Percentiles rank a stretch among this genome's conserved stretches.
phyloP scores from a whole-genome alignment of 441 rosid species.

The Corymbia citriodora region DNA sequence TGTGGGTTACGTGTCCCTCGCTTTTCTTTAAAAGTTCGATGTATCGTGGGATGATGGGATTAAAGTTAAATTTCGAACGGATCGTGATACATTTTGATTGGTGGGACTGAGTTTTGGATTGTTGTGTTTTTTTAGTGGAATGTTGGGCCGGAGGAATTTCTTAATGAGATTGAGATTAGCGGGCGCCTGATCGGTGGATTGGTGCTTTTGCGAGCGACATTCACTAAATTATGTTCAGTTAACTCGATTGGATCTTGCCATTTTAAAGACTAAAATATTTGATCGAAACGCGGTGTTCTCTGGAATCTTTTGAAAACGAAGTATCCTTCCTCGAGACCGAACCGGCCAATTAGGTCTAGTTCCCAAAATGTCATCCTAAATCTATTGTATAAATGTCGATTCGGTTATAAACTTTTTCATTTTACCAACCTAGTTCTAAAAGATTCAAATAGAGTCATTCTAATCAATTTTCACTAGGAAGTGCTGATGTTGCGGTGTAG shows the following conservation, averaged over 20 bases:
- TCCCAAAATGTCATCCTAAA: background rate
- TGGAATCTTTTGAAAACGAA: background rate
- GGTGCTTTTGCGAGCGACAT: background rate
- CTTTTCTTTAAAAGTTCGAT: background rate
- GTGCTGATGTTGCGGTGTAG: accelerated
- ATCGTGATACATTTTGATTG: background rate
- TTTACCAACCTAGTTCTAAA: accelerated
- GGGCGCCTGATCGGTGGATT: background rate
- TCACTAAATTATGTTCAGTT: background rate
- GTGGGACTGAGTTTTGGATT: background rate
- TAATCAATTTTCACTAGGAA: accelerated
- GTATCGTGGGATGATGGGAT: background rate
- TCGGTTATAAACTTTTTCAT: background rate
- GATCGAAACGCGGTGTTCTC: background rate
- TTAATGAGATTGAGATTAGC: background rate
- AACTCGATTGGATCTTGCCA: background rate
- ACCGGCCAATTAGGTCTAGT: too few species aligned
- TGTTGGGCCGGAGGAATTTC: background rate
- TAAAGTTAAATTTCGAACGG: background rate
- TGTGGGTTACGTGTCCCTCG: background rate
- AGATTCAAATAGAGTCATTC: background rate
- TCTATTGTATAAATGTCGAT: accelerated
- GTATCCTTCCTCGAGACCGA: background rate
- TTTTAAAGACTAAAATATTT: background rate
- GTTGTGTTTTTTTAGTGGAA: background rate